Conservation (phyloP, 1,284 basidiomycete genomes). For the Trichosporon coremiiforme region DNA sequence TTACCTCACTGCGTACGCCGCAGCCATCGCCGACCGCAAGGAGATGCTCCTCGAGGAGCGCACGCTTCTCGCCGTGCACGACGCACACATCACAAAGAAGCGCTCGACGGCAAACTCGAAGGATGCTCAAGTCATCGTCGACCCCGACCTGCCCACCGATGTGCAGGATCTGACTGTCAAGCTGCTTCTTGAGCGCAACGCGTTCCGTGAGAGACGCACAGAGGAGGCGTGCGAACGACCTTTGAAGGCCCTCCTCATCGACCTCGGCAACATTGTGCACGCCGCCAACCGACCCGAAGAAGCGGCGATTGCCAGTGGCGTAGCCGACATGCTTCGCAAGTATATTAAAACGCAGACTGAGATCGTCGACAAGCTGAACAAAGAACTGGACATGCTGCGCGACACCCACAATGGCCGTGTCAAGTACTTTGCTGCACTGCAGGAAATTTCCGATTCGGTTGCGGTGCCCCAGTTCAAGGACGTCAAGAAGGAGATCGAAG, state of each 20-base stretch:
- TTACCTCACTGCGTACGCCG: slow-evolving; percentile 51
- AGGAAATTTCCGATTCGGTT: slow-evolving; percentile 54
- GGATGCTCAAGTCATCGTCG: slow-evolving; percentile 34
- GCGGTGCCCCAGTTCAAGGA: slow-evolving; percentile 41
- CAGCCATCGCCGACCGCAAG: slow-evolving; percentile 50
- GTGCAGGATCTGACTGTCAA: slow-evolving; percentile 37
- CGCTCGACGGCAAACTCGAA: slow-evolving; percentile 39
- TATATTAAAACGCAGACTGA: slow-evolving; percentile 30
- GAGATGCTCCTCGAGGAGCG: slow-evolving; percentile 51
- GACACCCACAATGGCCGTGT: slow-evolving; percentile 51
- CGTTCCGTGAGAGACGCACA: slow-evolving; percentile 44
- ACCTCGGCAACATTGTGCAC: slow-evolving; percentile 37
- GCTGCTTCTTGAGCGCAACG: slow-evolving; percentile 46
- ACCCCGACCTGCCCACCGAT: slow-evolving; percentile 31
- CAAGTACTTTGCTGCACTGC: slow-evolving; percentile 50
- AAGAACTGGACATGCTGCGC: slow-evolving; percentile 52
- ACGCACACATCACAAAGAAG: slow-evolving; percentile 42
- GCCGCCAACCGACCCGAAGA: slow-evolving; percentile 23
- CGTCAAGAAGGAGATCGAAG: slow-evolving; percentile 28
- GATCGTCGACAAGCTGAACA: slow-evolving; percentile 43
- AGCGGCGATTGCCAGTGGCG: slow-evolving; percentile 21
- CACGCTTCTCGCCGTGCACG: slow-evolving; percentile 41
- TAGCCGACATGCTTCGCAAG: slow-evolving; percentile 7
- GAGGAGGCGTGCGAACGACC: slow-evolving; percentile 45
- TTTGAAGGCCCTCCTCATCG: slow-evolving; percentile 47